Evolutionary conservation across 306 rosid genomes (phyloP).

Genomic region (Acacia acuminata): DNA sequence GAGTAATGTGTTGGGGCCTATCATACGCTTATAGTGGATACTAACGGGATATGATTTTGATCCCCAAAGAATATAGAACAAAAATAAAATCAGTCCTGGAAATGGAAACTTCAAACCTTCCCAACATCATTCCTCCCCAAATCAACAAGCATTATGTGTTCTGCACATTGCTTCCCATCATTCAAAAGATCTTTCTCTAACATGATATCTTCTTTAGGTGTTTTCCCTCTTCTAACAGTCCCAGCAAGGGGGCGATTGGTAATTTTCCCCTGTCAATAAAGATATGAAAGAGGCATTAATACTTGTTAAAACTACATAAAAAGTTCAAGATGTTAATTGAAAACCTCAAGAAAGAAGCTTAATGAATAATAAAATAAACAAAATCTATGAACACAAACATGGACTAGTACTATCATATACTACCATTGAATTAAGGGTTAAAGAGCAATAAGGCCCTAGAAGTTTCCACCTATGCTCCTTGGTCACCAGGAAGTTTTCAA

Average conservation of each 20-base stretch:
- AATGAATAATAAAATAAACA: background rate
- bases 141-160: slow-evolving; percentile 94
- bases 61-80: background rate
- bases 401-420: slow-evolving; percentile 4
- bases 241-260: slow-evolving; percentile 98
- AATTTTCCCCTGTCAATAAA: slow-evolving; percentile 58
- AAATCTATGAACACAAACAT: slow-evolving; percentile 18
- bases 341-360: slow-evolving; percentile 1
- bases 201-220: slow-evolving; percentile 78
- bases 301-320: slow-evolving; percentile 20
- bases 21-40: background rate
- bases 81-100: slow-evolving; percentile 21
- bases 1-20: background rate
- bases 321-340: background rate
- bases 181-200: slow-evolving; percentile 80
- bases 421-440: background rate
- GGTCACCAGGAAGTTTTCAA: too few relatives aligned
- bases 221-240: slow-evolving; percentile 89
- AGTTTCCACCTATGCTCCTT: too few relatives aligned
- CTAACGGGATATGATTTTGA: background rate
- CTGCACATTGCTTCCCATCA: slow-evolving; percentile 91
- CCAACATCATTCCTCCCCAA: slow-evolving; percentile 98
- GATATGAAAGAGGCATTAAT: slow-evolving; percentile 27
- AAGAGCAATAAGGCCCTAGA: too few relatives aligned
- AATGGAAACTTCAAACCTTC: slow-evolving; percentile 58